Base-by-base conservation (phyloP, 1,139 yeast species). In the Pneumocystis murina region DNA sequence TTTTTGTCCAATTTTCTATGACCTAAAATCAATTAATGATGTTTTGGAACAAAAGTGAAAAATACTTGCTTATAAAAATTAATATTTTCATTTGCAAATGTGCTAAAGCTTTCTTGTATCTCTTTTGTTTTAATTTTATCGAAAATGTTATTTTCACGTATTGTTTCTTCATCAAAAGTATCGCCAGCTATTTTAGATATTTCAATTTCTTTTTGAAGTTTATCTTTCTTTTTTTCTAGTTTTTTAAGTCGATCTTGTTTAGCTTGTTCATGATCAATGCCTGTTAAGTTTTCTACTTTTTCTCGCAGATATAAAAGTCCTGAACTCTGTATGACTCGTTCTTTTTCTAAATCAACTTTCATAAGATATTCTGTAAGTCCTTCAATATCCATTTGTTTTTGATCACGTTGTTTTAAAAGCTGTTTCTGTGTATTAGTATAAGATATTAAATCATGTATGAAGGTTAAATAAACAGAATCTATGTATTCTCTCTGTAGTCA, bases 311-410 rank as follows among this genome's bases (percentile, higher is more conserved):
- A 82, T 12, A 62, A 33, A 14, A 61, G 63, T 14, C 80, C 79
- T 39, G 79, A 77, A 3, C 85, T 84, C n/a, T 85, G 80, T 0
- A 48, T 48, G 59, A 87, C 71, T 57, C 77, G 77, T 55, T 83
- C 82, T 67, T 85, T 82, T 68, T 92, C 97, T 40, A 75, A 75
- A 64, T 81, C 79, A 0, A 95, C 83, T 71, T 87, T 86, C 60
- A 80, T 78, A 64, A 90, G 77, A 72, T 91, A 91, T 64, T 87
- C 95, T 60, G 83, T 82, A 62, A 92, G 78, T 61, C 87, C 95
- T 71, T 92, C 97, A 70, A 86, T 83, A 73, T 92, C 98, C 57
- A 91, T 82, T 69, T 87, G 91, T 73, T 91, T 91, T 72, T 89
- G 92, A 71, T 92, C 98, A 68, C 92, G 89, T 64, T 87, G 79